A percentile compares a stretch with the other conserved stretches of the same genome.
Conservation (phyloP, 306 rosid species). For the Myrica gale region DNA sequence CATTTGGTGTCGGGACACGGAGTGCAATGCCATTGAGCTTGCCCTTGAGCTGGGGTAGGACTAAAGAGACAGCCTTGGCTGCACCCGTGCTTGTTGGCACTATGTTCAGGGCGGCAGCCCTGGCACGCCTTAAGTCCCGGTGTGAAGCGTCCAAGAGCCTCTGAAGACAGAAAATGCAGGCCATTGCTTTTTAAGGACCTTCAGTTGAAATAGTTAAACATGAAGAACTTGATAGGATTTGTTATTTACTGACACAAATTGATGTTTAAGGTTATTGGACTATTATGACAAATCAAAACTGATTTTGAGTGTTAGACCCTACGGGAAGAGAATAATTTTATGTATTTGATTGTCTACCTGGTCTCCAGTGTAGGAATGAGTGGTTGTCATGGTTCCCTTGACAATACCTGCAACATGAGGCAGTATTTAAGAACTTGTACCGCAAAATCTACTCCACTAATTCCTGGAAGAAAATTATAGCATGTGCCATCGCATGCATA, state of each 20-base stretch:
- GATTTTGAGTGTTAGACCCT: no score
- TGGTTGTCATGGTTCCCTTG: constrained; percentile 99
- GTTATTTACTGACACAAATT: background rate
- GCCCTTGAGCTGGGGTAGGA: constrained; percentile 89
- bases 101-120: constrained; percentile 97
- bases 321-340: background rate
- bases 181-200: background rate
- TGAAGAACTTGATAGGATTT: background rate
- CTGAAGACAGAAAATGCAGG: constrained; percentile 36
- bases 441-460: no score
- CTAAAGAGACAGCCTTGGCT: constrained; percentile 94
- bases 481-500: background rate
- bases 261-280: no score
- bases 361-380: constrained; percentile 99
- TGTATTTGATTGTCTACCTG: constrained; percentile 46
- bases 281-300: no score
- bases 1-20: constrained; percentile 96
- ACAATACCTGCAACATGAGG: constrained; percentile 64
- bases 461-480: background rate
- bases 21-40: constrained; percentile 97
- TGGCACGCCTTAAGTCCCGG: constrained; percentile 89
- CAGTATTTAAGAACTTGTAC: no score
- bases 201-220: background rate
- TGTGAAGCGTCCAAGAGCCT: constrained; percentile 99
- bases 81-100: constrained; percentile 99